Evolutionary conservation across 202 grass and related monocot genomes (phyloP).

Genomic region (Schoenoplectus tabernaemontani): DNA sequence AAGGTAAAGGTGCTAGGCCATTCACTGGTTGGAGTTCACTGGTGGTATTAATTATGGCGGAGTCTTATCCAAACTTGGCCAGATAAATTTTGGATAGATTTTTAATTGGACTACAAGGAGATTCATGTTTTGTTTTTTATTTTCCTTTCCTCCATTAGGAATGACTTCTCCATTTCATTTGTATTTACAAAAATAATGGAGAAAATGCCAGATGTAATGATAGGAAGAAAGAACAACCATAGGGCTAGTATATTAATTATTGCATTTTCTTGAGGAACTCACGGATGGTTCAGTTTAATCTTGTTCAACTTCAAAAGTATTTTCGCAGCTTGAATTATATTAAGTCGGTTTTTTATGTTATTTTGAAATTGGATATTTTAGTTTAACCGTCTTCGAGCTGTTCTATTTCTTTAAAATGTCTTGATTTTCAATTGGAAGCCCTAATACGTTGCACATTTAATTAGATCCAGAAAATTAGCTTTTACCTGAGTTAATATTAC

Average conservation of each 20-base stretch:
- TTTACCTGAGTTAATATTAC: neutral
- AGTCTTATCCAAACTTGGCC: constrained; percentile 71
- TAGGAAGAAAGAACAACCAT: neutral
- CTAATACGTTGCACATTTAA: neutral
- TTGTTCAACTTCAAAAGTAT: neutral
- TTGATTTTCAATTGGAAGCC: too few species aligned
- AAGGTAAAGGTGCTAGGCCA: constrained; percentile 70
- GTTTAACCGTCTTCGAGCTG: too few species aligned
- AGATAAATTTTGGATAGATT: constrained; percentile 19
- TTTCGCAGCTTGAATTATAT: neutral
- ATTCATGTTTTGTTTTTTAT: neutral
- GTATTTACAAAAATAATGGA: neutral
- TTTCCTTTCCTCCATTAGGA: neutral
- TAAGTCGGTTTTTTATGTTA: neutral
- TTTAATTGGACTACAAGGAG: neutral
- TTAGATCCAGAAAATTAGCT: neutral
- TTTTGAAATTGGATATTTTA: too few species aligned
- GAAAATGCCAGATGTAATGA: neutral
- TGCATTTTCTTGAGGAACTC: neutral
- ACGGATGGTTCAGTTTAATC: neutral
- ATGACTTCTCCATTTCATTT: neutral
- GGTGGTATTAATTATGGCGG: constrained; percentile 69
- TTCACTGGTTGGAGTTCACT: constrained; percentile 96
- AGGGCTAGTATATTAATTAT: neutral
- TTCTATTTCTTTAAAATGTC: too few species aligned